Conservation (phyloP, 2,329 filamentous ascomycete genomes). For the Stemphylium lycopersici region DNA sequence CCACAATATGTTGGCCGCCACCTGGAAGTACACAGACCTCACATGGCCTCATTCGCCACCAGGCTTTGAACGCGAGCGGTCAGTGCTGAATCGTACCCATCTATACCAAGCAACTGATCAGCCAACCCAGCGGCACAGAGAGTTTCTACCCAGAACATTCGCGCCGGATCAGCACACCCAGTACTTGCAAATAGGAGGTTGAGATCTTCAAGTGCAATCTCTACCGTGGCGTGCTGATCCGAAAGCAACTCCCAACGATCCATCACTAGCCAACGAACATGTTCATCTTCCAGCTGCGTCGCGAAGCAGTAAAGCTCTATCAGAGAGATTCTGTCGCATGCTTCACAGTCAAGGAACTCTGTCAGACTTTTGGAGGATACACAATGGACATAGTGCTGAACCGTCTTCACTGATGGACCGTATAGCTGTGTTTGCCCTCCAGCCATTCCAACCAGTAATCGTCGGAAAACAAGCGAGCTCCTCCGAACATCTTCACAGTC, state of each 20-base stretch:
- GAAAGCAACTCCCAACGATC: not conserved
- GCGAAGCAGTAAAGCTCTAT: constrained; percentile 9
- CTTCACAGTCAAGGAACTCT: not conserved
- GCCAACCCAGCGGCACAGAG: not conserved
- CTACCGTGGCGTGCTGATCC: not conserved
- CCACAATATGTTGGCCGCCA: too few species aligned
- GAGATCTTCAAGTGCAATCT: constrained; percentile 1
- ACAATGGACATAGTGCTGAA: constrained; percentile 2
- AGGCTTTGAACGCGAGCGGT: not conserved
- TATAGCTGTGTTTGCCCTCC: not conserved
- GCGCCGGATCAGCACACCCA: not conserved
- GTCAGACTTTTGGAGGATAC: not conserved
- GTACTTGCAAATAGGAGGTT: constrained; percentile 10
- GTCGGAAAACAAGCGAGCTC: not conserved
- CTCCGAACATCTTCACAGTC: not conserved
- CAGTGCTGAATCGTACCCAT: not conserved
- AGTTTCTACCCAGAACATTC: not conserved
- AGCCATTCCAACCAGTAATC: not conserved
- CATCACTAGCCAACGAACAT: not conserved
- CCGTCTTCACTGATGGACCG: not conserved
- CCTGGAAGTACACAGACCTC: not conserved
- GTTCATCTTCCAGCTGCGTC: constrained; percentile 3
- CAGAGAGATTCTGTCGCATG: not conserved
- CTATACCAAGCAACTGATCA: not conserved
- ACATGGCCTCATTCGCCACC: not conserved